Percentiles rank a stretch among this genome's conserved stretches.
Evolutionary conservation across 202 grass and related monocot genomes (phyloP).

Genomic region (Setaria viridis): DNA sequence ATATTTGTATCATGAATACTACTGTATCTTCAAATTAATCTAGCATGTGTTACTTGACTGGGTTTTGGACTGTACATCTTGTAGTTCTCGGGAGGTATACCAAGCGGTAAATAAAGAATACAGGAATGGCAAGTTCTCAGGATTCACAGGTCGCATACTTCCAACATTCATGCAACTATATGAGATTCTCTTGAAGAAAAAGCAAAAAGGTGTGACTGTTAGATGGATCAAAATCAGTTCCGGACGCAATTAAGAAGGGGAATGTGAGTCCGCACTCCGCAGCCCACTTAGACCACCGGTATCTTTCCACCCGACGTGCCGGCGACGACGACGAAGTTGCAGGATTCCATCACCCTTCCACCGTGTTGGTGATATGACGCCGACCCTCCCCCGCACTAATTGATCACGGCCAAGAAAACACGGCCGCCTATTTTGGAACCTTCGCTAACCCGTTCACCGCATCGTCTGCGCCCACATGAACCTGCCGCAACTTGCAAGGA

Average conservation of each 20-base stretch:
- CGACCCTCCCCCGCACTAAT: conserved; percentile 25
- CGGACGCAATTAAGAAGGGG: neutral
- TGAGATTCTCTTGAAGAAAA: neutral
- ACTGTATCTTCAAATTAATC: too few relatives aligned
- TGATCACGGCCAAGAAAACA: conserved; percentile 37
- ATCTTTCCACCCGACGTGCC: conserved; percentile 40
- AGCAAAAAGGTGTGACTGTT: neutral
- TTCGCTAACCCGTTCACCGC: conserved; percentile 7
- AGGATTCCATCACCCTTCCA: neutral
- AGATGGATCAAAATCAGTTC: neutral
- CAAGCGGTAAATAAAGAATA: neutral
- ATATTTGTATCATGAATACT: too few relatives aligned
- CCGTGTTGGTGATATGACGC: neutral
- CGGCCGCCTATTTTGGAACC: conserved; percentile 41
- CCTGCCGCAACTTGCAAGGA: conserved; percentile 36
- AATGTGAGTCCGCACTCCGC: conserved; percentile 10
- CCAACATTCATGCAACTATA: neutral
- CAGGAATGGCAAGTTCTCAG: neutral
- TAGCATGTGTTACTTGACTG: too few relatives aligned
- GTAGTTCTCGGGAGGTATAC: neutral
- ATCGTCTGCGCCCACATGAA: conserved; percentile 39
- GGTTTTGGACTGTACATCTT: too few relatives aligned
- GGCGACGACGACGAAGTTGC: conserved; percentile 1
- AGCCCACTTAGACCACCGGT: conserved; percentile 29
- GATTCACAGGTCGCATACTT: neutral